These are phyloP conservation scores for Fusarium austroafricanum DNA, from an alignment of 2,329 filamentous ascomycete species.

Conservation along the genomic window DNA sequence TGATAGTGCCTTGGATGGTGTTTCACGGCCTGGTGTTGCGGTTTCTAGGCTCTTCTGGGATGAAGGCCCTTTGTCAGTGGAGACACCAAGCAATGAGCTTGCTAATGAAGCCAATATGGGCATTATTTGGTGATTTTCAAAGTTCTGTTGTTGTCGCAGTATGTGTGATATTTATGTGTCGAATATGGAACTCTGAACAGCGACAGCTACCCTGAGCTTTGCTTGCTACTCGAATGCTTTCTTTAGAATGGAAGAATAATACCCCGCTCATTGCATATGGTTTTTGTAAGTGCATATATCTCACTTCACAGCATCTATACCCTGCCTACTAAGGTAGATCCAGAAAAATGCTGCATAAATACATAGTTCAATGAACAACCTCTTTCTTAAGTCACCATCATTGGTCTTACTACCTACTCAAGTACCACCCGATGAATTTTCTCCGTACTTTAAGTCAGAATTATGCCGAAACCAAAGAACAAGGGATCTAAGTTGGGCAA, in stretches of 20 bases:
- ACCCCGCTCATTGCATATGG: constrained; percentile 29
- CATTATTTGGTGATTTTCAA: neutral
- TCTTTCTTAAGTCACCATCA: neutral
- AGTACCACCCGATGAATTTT: neutral
- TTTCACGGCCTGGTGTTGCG: constrained; percentile 27
- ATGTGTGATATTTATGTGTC: neutral
- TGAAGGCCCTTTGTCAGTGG: constrained; percentile 21
- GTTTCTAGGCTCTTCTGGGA: constrained; percentile 14
- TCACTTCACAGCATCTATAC: too few species aligned
- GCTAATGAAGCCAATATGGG: constrained; percentile 32
- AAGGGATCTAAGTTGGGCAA: constrained; percentile 47
- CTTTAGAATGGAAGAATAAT: neutral
- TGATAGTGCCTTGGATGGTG: constrained; percentile 20
- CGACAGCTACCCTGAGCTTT: neutral
- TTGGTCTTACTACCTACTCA: too few species aligned
- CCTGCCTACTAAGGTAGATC: too few species aligned
- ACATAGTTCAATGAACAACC: neutral
- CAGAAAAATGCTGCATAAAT: neutral
- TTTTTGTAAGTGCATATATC: neutral
- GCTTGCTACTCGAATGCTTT: too few species aligned
- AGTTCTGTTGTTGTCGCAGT: neutral
- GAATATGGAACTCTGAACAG: constrained; percentile 5
- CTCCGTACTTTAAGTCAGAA: neutral
- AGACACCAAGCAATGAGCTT: constrained; percentile 32
- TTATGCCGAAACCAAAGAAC: constrained; percentile 50